These are phyloP conservation scores for Vanilla planifolia DNA, from an alignment of 106 monocot species.

Conservation along the genomic window DNA sequence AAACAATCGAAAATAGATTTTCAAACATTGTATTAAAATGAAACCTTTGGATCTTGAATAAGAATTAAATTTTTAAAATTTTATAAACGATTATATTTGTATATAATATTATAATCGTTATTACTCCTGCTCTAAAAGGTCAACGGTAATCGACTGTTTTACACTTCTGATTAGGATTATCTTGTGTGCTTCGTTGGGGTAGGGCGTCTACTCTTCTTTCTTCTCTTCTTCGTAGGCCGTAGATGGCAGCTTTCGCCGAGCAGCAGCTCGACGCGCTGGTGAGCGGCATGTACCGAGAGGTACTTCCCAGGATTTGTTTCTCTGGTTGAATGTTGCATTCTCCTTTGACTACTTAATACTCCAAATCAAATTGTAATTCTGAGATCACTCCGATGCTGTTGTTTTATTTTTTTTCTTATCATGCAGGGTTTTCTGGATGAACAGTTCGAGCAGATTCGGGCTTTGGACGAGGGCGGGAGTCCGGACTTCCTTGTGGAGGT, in stretches of 20 bases:
- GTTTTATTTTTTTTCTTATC: conserved; percentile 13
- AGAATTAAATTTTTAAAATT: too few species aligned
- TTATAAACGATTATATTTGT: too few species aligned
- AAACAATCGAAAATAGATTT: too few species aligned
- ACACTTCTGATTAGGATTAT: too few species aligned
- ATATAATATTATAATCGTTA: too few species aligned
- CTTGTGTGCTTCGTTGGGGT: not conserved
- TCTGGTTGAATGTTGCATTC: not conserved
- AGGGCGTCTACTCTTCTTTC: not conserved
- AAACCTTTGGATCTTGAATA: too few species aligned
- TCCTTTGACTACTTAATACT: not conserved
- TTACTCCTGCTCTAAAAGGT: too few species aligned
- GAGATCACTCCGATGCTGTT: too few species aligned
- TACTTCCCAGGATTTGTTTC: not conserved
- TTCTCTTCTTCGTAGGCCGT: too few species aligned
- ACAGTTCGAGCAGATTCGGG: conserved; percentile 54
- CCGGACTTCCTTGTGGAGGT: conserved; percentile 58
- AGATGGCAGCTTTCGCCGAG: conserved; percentile 5
- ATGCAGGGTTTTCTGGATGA: conserved; percentile 50
- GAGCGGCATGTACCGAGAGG: conserved; percentile 51
- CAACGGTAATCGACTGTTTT: too few species aligned
- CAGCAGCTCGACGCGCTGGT: conserved; percentile 35
- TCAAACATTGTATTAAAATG: too few species aligned
- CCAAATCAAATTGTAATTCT: not conserved
- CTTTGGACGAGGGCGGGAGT: conserved; percentile 42